phyloP scores from a whole-genome alignment of 169 alveolate genomes.

The Cryptosporidium parvum region DNA sequence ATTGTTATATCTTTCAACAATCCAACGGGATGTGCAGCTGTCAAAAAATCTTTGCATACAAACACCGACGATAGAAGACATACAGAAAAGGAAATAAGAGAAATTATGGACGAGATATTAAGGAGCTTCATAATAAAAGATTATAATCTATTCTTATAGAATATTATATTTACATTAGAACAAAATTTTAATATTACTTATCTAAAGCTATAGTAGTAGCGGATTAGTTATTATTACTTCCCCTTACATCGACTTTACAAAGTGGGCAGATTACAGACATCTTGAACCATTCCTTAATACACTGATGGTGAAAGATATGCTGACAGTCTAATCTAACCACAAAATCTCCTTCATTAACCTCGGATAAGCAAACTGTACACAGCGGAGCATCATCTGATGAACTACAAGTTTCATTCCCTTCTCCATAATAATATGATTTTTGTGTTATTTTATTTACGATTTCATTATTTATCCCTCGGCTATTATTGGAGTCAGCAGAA shows the following conservation, averaged over 20 bases:
- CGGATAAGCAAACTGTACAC: constrained; percentile 80
- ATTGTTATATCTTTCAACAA: constrained; percentile 55
- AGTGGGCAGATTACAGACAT: constrained; percentile 81
- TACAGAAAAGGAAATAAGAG: neutral
- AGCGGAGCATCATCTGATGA: constrained; percentile 77
- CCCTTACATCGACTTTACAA: constrained; percentile 66
- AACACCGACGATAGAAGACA: neutral
- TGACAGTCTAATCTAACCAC: constrained; percentile 78
- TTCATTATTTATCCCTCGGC: constrained; percentile 56
- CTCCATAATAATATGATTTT: constrained; percentile 35
- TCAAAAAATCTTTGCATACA: too few species aligned
- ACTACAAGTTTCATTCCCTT: neutral
- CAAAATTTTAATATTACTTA: neutral
- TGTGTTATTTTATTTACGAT: constrained; percentile 28
- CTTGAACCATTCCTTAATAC: constrained; percentile 79
- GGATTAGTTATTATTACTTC: neutral
- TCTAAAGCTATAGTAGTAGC: neutral
- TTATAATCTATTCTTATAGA: constrained; percentile 29
- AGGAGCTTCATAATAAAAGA: constrained; percentile 18
- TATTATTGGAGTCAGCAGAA: constrained; percentile 77
- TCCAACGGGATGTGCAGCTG: neutral
- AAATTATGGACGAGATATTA: constrained; percentile 25
- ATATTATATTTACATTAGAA: neutral
- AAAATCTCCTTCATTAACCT: constrained; percentile 75
- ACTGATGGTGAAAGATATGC: constrained; percentile 80